phyloP scores from a whole-genome alignment of 805 yeast genomes.

The Cyberlindnera galapagoensis region DNA sequence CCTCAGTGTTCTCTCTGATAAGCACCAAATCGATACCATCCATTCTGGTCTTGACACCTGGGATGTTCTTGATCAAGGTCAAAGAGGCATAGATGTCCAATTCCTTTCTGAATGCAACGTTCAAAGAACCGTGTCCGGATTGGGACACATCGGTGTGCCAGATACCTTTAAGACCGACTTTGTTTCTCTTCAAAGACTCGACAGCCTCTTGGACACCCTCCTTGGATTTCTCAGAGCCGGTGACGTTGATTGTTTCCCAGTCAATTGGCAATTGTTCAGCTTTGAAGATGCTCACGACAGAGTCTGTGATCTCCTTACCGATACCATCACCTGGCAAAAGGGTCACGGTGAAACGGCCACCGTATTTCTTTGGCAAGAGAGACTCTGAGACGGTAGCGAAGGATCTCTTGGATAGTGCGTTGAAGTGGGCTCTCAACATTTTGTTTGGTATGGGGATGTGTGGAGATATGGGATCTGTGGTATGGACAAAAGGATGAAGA shows the following conservation, averaged over 20 bases:
- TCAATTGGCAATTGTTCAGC: constrained; percentile 88
- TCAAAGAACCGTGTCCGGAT: constrained; percentile 75
- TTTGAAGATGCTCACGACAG: constrained; percentile 85
- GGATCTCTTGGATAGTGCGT: constrained; percentile 28
- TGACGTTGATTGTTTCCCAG: constrained; percentile 79
- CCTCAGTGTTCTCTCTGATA: constrained; percentile 98
- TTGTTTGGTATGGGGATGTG: constrained; percentile 1
- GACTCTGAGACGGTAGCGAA: constrained; percentile 56
- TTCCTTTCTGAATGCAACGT: constrained; percentile 95
- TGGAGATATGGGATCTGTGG: background rate
- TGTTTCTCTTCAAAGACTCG: constrained; percentile 87
- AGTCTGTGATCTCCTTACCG: constrained; percentile 91
- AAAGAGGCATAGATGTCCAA: constrained; percentile 92
- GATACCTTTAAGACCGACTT: constrained; percentile 95
- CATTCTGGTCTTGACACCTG: constrained; percentile 89
- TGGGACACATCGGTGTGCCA: constrained; percentile 84
- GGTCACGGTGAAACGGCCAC: constrained; percentile 91
- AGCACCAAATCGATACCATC: constrained; percentile 86
- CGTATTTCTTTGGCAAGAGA: constrained; percentile 82
- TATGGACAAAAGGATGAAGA: constrained; percentile 5
- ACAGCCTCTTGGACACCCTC: constrained; percentile 79
- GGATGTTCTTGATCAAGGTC: constrained; percentile 88
- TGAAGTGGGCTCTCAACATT: constrained; percentile 27
- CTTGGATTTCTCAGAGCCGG: constrained; percentile 45
- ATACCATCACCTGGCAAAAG: constrained; percentile 98